Percentiles rank a stretch among this genome's conserved stretches.
Evolutionary conservation across 768 basidiomycete species (phyloP).

Genomic region (Suillus paluster): DNA sequence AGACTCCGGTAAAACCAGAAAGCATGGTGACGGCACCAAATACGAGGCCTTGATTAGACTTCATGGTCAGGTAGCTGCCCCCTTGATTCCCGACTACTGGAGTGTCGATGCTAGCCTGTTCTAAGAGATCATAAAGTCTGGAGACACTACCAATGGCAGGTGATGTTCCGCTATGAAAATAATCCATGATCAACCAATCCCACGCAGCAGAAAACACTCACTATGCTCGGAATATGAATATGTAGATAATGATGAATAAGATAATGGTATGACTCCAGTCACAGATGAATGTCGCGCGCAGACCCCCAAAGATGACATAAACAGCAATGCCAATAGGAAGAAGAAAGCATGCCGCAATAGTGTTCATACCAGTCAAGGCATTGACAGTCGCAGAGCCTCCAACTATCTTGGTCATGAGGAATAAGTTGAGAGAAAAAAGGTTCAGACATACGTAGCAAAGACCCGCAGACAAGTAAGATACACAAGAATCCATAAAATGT

Average conservation of each 20-base stretch:
- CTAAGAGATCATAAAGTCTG: conserved; percentile 50
- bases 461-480: conserved; percentile 54
- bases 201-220: conserved; percentile 19
- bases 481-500: conserved; percentile 57
- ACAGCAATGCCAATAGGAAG: conserved; percentile 50
- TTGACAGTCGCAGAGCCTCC: conserved; percentile 52
- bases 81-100: conserved; percentile 54
- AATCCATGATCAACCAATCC: conserved; percentile 2
- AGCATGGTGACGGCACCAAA: conserved; percentile 44
- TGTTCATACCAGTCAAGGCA: conserved; percentile 50
- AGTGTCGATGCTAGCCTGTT: conserved; percentile 45
- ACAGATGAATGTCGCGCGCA: conserved; percentile 50
- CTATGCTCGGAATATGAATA: conserved; percentile 39
- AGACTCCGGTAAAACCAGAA: conserved; percentile 51
- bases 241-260: conserved; percentile 45
- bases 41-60: conserved; percentile 50
- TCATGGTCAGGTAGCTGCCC: conserved; percentile 62
- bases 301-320: conserved; percentile 46
- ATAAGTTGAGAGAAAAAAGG: background rate
- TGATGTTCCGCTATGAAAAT: conserved; percentile 37
- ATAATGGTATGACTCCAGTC: conserved; percentile 52
- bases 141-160: conserved; percentile 43
- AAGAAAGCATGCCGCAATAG: conserved; percentile 48
- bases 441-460: conserved; percentile 45
- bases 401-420: conserved; percentile 24